These are phyloP conservation scores for Penicillium aurantiogriseum DNA, from an alignment of 2,329 filamentous ascomycete genomes.

Conservation along the genomic window DNA sequence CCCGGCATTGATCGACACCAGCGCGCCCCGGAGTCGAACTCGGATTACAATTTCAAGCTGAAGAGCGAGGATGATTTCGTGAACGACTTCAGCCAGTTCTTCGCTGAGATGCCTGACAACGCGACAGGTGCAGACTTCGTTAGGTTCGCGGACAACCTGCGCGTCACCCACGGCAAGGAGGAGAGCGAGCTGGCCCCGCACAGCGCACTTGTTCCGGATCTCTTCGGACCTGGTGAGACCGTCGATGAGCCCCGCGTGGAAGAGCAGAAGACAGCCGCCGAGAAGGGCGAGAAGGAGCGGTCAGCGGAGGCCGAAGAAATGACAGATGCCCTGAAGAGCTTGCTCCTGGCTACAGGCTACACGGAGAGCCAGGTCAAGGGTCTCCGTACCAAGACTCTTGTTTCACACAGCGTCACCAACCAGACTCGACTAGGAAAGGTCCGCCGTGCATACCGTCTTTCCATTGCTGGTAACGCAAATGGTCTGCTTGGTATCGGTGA, in stretches of 20 bases:
- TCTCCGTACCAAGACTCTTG: slow-evolving; percentile 69
- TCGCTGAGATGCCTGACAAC: slow-evolving; percentile 52
- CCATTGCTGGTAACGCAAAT: slow-evolving; percentile 81
- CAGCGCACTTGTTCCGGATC: slow-evolving; percentile 51
- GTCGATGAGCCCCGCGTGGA: slow-evolving; percentile 31
- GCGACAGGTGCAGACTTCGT: slow-evolving; percentile 45
- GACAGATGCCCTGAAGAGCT: slow-evolving; percentile 45
- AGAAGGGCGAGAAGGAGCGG: slow-evolving; percentile 30
- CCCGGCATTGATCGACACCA: slow-evolving; percentile 73
- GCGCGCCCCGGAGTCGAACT: slow-evolving; percentile 50
- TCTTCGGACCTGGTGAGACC: slow-evolving; percentile 47
- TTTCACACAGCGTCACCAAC: slow-evolving; percentile 74
- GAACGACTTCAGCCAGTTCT: slow-evolving; percentile 54
- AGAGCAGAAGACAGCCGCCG: slow-evolving; percentile 25
- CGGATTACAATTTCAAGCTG: slow-evolving; percentile 58
- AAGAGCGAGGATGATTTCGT: slow-evolving; percentile 62
- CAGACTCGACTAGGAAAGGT: slow-evolving; percentile 97
- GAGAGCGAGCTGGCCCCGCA: slow-evolving; percentile 51
- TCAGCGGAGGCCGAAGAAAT: slow-evolving; percentile 34
- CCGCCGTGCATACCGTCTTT: slow-evolving; percentile 69
- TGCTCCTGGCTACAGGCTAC: slow-evolving; percentile 60
- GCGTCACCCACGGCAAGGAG: slow-evolving; percentile 52
- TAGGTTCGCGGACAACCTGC: slow-evolving; percentile 47
- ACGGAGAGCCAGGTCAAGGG: slow-evolving; percentile 46
- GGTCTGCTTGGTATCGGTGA: slow-evolving; percentile 86